phyloP scores from a whole-genome alignment of 805 yeast genomes.

The Candida railenensis region DNA sequence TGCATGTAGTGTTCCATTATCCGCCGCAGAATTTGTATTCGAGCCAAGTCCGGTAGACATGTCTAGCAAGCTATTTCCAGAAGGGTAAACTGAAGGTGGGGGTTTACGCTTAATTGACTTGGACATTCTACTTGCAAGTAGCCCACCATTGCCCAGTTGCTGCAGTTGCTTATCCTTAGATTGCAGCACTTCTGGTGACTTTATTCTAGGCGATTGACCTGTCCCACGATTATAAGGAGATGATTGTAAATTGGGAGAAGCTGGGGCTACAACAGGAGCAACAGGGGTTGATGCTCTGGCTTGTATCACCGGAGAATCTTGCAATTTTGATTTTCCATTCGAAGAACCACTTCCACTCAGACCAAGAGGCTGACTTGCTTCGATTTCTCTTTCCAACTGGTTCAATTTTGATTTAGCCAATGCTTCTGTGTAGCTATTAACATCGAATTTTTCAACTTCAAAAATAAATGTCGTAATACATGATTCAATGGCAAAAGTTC shows the following conservation, averaged over 20 bases:
- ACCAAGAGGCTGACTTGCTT: slow-evolving; percentile 3
- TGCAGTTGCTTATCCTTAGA: slow-evolving; percentile 2
- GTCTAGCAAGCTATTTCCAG: slow-evolving; percentile 13
- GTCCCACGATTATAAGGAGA: neutral
- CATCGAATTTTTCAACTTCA: slow-evolving; percentile 52
- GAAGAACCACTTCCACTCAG: neutral
- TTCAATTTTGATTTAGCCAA: slow-evolving; percentile 48
- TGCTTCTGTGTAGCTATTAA: slow-evolving; percentile 56
- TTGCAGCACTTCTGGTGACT: neutral
- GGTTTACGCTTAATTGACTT: slow-evolving; percentile 26
- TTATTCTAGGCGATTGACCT: neutral
- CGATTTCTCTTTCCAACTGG: slow-evolving; percentile 45
- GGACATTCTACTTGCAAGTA: slow-evolving; percentile 14
- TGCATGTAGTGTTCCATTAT: slow-evolving; percentile 38
- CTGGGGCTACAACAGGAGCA: neutral
- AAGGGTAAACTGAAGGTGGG: slow-evolving; percentile 26
- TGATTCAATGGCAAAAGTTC: slow-evolving; percentile 58
- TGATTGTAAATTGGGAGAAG: neutral
- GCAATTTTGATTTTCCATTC: neutral
- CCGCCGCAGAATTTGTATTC: slow-evolving; percentile 11
- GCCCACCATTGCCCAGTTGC: slow-evolving; percentile 3
- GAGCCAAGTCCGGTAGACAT: slow-evolving; percentile 29
- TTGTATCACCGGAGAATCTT: neutral
- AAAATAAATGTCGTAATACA: slow-evolving; percentile 53
- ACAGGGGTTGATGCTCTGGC: neutral